Evolutionary conservation across 164 flowering plant species (phyloP).

Genomic region (Piper longum): DNA sequence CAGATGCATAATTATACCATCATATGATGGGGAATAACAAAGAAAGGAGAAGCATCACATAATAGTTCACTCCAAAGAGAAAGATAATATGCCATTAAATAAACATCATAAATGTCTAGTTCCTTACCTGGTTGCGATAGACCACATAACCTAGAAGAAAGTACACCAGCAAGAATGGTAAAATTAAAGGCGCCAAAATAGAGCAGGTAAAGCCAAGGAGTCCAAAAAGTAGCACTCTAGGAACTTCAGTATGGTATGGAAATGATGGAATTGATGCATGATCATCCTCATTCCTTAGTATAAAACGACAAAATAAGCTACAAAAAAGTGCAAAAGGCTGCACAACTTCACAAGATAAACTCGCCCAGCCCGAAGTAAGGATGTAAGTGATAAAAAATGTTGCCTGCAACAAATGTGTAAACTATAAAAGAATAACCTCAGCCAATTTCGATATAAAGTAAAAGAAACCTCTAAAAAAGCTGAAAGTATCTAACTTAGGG

Average conservation of each 20-base stretch:
- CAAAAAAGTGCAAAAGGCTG: conserved; percentile 56
- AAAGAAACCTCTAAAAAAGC: no score
- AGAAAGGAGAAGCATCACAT: no score
- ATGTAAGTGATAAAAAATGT: conserved; percentile 77
- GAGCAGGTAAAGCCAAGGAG: conserved; percentile 81
- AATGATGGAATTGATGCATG: no score
- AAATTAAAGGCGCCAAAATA: conserved; percentile 68
- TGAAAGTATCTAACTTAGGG: no score
- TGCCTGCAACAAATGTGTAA: conserved; percentile 49
- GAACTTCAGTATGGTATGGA: no score
- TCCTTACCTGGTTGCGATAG: conserved; percentile 65
- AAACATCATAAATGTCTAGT: background rate
- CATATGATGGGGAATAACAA: no score
- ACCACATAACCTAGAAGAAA: conserved; percentile 65
- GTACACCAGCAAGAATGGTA: conserved; percentile 78
- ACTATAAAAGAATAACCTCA: no score
- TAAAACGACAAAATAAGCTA: conserved; percentile 21
- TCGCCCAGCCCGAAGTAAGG: conserved; percentile 86
- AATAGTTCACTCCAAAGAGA: no score
- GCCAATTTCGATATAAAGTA: no score
- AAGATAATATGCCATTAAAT: no score
- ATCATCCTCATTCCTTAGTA: no score
- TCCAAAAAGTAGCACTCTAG: conserved; percentile 69
- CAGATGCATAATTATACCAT: no score
- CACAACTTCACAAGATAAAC: conserved; percentile 61